phyloP scores from a whole-genome alignment of 805 yeast genomes.

The Saturnispora quitensis region DNA sequence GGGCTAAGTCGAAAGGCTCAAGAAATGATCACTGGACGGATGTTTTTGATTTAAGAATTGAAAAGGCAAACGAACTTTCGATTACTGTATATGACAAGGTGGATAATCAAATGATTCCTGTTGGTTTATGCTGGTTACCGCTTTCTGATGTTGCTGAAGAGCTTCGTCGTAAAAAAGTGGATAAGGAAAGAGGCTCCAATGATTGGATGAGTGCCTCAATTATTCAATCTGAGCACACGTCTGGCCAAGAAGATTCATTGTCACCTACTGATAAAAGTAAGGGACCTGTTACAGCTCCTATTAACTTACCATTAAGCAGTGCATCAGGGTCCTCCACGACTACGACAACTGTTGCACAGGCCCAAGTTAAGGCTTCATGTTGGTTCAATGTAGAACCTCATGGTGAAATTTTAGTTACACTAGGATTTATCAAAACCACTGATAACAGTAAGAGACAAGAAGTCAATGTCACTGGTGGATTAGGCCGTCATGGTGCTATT shows the following conservation, averaged over 20 bases:
- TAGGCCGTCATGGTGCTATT: constrained; percentile 97
- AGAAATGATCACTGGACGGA: constrained; percentile 80
- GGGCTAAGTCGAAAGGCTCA: constrained; percentile 65
- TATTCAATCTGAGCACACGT: constrained; percentile 23
- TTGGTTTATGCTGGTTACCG: constrained; percentile 86
- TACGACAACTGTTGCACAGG: not conserved
- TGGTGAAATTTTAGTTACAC: constrained; percentile 73
- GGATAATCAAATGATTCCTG: constrained; percentile 65
- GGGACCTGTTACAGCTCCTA: not conserved
- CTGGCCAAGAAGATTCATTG: not conserved
- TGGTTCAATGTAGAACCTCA: constrained; percentile 94
- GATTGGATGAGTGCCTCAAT: constrained; percentile 87
- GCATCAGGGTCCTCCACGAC: not conserved
- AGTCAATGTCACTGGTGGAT: constrained; percentile 47
- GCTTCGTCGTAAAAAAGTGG: constrained; percentile 80
- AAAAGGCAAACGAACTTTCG: constrained; percentile 88
- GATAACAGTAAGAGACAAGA: constrained; percentile 35
- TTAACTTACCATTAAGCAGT: not conserved
- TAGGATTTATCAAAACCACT: constrained; percentile 66
- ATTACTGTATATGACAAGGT: constrained; percentile 76
- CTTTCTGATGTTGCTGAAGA: constrained; percentile 92
- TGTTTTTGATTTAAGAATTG: constrained; percentile 69
- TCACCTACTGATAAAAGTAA: not conserved
- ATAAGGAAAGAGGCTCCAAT: constrained; percentile 54
- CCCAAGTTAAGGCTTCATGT: constrained; percentile 37